phyloP scores from a whole-genome alignment of 2,329 filamentous ascomycete species.

The Thelonectria olida region DNA sequence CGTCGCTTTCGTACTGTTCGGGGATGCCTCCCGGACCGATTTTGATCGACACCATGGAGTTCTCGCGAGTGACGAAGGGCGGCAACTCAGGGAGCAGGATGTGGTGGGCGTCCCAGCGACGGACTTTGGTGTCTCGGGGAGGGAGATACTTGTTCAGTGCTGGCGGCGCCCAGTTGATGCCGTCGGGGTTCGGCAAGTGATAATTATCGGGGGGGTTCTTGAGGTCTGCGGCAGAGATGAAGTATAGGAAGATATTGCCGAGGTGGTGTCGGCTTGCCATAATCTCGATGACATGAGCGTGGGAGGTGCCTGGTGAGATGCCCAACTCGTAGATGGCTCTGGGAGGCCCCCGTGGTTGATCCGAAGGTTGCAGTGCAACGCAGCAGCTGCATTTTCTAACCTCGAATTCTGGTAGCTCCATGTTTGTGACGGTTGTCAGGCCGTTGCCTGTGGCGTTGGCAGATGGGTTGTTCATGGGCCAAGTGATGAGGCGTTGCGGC shows the following conservation, averaged over 20 bases:
- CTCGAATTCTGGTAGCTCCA: no score
- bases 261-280: neutral
- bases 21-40: conserved; percentile 20
- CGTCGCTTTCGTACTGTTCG: conserved; percentile 2
- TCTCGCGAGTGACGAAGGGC: neutral
- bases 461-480: no score
- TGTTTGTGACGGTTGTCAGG: no score
- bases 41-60: conserved; percentile 9
- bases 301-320: neutral
- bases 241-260: neutral
- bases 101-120: neutral
- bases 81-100: neutral
- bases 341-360: conserved; percentile 1
- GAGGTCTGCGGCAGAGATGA: neutral
- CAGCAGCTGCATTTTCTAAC: neutral
- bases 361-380: neutral
- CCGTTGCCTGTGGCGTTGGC: no score
- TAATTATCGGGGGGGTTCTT: neutral
- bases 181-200: neutral
- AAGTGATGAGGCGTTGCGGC: no score
- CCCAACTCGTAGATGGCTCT: neutral
- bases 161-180: neutral
- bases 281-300: neutral
- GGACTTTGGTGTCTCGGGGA: neutral
- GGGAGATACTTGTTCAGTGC: neutral